Base-by-base conservation (phyloP, 2,329 filamentous ascomycete genomes). In the Diaporthe humulicola region DNA sequence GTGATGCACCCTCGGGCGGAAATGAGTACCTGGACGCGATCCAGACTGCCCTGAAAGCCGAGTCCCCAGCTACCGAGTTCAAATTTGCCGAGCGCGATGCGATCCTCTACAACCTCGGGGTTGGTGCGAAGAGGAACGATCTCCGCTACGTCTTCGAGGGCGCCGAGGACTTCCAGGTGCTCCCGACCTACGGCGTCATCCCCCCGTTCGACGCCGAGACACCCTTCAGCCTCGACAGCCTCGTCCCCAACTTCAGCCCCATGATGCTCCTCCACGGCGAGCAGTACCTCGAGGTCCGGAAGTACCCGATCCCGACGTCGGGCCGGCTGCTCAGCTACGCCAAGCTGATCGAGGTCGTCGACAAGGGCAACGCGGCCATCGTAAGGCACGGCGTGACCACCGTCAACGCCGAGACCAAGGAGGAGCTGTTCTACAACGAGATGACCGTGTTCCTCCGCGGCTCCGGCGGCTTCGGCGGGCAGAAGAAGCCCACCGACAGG, bases 181-280 rank as follows among this genome's bases (percentile, higher is more conserved):
- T 98, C 71, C 97, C 97, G 71, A 97, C 95, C n/a, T 99, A 94
- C 81, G 97, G 96, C 83, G 97, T 98, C 77, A 93, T 99, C 80
- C 97, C 97, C n/a, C 94, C 93, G 80, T 98, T 98, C 87, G 93
- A 93, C 86, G 93, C 95, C 76, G 89, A 94, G 78, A 87, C 92
- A 76, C 95, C 96, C 38, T 98, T 94, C 88, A 92, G 89, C 84
- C 90, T 97, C 80, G 91, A 92, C 81, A 91, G 96, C 74, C 90
- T 99, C 76, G 93, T 98, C 38, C 95, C 96, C 83, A 98, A 98
- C 89, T 99, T 98, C 89, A 95, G 92, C 50, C 96, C 96, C 76
- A 98, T 98, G 95, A 98, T 98, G 95, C 92, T 99, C 69, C 93
- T 99, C 33, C 97, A 99, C 87, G 97, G 97, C 82, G 97, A 99